phyloP scores from a whole-genome alignment of 2,329 filamentous ascomycete genomes.

The Zasmidium angulare region DNA sequence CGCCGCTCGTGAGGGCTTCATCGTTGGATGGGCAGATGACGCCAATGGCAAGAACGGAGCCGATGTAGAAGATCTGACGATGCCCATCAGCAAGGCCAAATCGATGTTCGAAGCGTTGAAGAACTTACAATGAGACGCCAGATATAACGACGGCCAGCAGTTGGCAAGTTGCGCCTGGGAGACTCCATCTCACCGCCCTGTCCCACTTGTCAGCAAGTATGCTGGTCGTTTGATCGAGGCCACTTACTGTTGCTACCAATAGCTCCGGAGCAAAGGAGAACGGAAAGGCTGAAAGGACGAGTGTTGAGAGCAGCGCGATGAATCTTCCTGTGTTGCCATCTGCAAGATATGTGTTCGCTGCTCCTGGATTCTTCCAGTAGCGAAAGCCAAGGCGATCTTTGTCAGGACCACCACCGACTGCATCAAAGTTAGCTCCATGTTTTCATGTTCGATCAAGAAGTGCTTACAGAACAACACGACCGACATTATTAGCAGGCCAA shows the following conservation, averaged over 20 bases:
- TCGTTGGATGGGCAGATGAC: slow-evolving; percentile 60
- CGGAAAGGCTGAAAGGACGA: slow-evolving; percentile 54
- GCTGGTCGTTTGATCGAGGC: not conserved
- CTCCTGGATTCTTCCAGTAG: slow-evolving; percentile 45
- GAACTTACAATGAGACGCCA: slow-evolving; percentile 58
- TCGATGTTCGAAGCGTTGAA: too few relatives aligned
- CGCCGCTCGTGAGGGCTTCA: slow-evolving; percentile 45
- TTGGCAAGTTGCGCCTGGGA: slow-evolving; percentile 60
- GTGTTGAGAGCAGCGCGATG: slow-evolving; percentile 51
- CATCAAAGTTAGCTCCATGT: not conserved
- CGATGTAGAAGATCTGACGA: slow-evolving; percentile 53
- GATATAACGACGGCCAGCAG: slow-evolving; percentile 60
- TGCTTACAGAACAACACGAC: slow-evolving; percentile 53
- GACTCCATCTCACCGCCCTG: slow-evolving; percentile 57
- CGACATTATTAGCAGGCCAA: slow-evolving; percentile 52
- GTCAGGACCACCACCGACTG: slow-evolving; percentile 52
- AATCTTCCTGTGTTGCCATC: slow-evolving; percentile 42
- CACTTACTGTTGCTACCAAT: slow-evolving; percentile 49
- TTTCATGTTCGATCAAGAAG: not conserved
- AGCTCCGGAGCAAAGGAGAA: slow-evolving; percentile 59
- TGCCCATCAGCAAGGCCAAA: slow-evolving; percentile 48
- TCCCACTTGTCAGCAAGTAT: not conserved
- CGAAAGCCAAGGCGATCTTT: slow-evolving; percentile 52
- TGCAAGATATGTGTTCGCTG: slow-evolving; percentile 5
- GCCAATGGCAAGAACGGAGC: slow-evolving; percentile 59